Conservation (phyloP, 1,284 basidiomycete genomes). For the Irpex sp. region DNA sequence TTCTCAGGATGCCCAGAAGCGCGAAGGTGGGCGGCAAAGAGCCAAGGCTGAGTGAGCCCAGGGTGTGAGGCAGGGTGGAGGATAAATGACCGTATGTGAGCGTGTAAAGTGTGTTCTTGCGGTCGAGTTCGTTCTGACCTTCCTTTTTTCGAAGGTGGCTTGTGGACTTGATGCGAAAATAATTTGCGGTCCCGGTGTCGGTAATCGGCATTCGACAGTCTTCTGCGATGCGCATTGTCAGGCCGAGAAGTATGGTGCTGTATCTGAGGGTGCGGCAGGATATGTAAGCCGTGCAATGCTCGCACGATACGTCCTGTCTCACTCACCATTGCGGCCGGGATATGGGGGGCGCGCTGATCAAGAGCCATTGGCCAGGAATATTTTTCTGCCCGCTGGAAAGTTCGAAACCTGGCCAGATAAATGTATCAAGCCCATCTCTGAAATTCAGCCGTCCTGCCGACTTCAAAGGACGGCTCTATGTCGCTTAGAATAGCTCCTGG, state of each 20-base stretch:
- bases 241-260: background rate
- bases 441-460: background rate
- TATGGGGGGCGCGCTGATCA: background rate
- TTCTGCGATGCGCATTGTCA: background rate
- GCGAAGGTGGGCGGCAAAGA: background rate
- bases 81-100: background rate
- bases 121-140: background rate
- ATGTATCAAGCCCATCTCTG: background rate
- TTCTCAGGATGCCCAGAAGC: background rate
- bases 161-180: background rate
- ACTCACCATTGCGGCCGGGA: too few species aligned
- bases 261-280: background rate
- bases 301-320: too few species aligned
- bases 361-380: background rate
- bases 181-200: background rate
- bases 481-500: background rate
- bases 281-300: too few species aligned
- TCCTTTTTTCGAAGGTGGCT: background rate
- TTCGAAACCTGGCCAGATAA: background rate
- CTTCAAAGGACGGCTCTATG: background rate
- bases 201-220: background rate
- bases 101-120: background rate
- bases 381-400: background rate
- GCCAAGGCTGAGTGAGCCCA: background rate
- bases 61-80: background rate